Base-by-base conservation (phyloP, 768 basidiomycete genomes). In the Agrocybe chaxingu region DNA sequence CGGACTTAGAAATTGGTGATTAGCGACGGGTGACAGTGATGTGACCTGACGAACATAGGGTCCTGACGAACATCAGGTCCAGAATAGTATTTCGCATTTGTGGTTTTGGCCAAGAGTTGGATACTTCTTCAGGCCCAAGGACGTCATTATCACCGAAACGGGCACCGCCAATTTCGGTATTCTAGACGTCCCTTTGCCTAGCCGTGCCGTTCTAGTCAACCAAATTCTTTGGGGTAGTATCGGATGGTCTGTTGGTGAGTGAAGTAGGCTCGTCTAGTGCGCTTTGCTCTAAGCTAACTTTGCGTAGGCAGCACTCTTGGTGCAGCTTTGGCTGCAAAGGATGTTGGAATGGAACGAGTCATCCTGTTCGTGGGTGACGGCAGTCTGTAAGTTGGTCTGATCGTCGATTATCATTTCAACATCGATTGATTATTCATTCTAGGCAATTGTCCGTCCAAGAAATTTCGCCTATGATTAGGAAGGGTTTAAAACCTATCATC, bases 151-250 rank as follows among this genome's bases (percentile, higher is more conserved):
- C 34, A 81, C 89, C 3, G 93, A 97, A 70, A 97, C 93, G 13
- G 81, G 85, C 7, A 92, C 89, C 1, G 82, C 87, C 6, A 83
- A 73, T 51, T 95, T 93, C 62, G 93, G 92, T 42, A 77, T 94
- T 37, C 64, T 92, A 34, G 89, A 89, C 53, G 75, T 91, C 30
- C 81, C 83, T 1, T 68, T 95, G 11, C 93, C 93, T 0, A 73
- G 80, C 10, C 74, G 80, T 37, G 72, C 83, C 1, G 66, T 82
- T 4, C 81, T 84, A 50, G 51, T 90, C 34, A 78, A 76, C 50
- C 90, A 92, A 68, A 82, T 94, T 47, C 68, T 95, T 8, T 95
- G 88, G 84, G 92, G 93, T 33, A 85, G 84, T 50, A 95, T 96
- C 55, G 93, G 93, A 0, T 95, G 85, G 85, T 80, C 85, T 13